phyloP scores from a whole-genome alignment of 176 grass and related monocot genomes.

The Oryza australiensis region DNA sequence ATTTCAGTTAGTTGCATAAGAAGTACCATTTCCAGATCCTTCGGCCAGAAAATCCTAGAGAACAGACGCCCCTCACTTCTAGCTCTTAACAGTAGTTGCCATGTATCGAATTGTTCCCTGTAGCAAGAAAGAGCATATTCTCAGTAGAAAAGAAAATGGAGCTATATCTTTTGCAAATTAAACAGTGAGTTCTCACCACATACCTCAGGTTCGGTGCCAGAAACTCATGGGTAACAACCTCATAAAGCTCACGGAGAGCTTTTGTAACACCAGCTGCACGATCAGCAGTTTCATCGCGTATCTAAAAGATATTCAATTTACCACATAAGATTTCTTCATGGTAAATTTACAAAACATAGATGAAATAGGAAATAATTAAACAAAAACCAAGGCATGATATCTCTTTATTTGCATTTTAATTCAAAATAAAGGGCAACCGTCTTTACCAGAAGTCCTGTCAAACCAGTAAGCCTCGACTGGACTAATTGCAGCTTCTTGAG shows the following conservation, averaged over 20 bases:
- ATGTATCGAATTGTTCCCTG: slow-evolving; percentile 88
- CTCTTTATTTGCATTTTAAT: neutral
- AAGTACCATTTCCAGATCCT: slow-evolving; percentile 74
- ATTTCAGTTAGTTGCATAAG: neutral
- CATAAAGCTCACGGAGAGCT: slow-evolving; percentile 76
- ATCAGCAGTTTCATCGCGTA: slow-evolving; percentile 69
- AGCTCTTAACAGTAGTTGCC: slow-evolving; percentile 77
- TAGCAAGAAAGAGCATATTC: slow-evolving; percentile 33
- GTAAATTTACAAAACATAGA: neutral
- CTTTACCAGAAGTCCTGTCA: slow-evolving; percentile 85
- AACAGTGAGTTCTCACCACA: neutral
- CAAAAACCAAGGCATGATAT: neutral
- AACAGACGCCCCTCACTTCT: slow-evolving; percentile 78
- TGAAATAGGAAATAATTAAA: slow-evolving; percentile 25
- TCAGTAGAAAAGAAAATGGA: slow-evolving; percentile 8
- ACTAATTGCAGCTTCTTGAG: slow-evolving; percentile 86
- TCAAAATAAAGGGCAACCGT: slow-evolving; percentile 22
- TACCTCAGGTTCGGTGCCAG: slow-evolving; percentile 73
- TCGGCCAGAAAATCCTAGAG: slow-evolving; percentile 78
- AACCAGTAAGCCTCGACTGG: slow-evolving; percentile 70
- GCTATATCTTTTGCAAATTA: slow-evolving; percentile 14
- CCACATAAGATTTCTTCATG: slow-evolving; percentile 13
- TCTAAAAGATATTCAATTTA: slow-evolving; percentile 47
- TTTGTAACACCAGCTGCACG: slow-evolving; percentile 79
- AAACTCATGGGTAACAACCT: slow-evolving; percentile 86